Evolutionary conservation across 1,284 basidiomycete genomes (phyloP).

Genomic region (Bjerkandera adusta): DNA sequence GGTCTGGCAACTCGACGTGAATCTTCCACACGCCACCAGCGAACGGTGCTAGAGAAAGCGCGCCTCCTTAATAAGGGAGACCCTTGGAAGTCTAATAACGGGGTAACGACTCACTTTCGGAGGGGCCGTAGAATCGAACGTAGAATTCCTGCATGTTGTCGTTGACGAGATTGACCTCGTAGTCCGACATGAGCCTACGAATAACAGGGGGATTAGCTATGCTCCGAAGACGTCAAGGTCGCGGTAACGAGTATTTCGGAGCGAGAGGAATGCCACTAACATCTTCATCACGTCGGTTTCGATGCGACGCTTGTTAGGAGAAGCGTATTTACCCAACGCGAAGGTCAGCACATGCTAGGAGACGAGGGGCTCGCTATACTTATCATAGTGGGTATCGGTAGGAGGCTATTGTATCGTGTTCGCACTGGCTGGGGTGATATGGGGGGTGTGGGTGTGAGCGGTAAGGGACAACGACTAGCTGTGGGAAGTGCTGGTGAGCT

Average conservation of each 20-base stretch:
- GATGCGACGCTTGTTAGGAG: constrained; percentile 84
- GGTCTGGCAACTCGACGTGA: constrained; percentile 98
- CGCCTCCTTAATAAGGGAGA: background rate
- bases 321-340: constrained; percentile 42
- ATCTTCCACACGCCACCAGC: constrained; percentile 98
- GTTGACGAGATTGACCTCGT: constrained; percentile 95
- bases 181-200: constrained; percentile 92
- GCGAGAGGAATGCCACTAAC: constrained; percentile 55
- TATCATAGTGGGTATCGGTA: constrained; percentile 35
- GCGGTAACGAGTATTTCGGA: background rate
- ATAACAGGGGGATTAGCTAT: too few species aligned
- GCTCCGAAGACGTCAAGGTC: too few species aligned
- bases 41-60: constrained; percentile 76
- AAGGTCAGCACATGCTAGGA: constrained; percentile 18
- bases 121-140: constrained; percentile 91
- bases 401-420: too few species aligned
- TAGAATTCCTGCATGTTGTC: constrained; percentile 99
- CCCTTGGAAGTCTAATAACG: background rate
- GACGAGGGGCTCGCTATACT: constrained; percentile 20
- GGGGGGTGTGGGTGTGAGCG: background rate
- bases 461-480: background rate
- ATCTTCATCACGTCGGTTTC: constrained; percentile 99
- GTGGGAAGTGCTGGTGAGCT: background rate
- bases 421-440: background rate
- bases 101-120: constrained; percentile 83